Evolutionary conservation across 768 basidiomycete species (phyloP).

Genomic region (Lentinus tigrinus): DNA sequence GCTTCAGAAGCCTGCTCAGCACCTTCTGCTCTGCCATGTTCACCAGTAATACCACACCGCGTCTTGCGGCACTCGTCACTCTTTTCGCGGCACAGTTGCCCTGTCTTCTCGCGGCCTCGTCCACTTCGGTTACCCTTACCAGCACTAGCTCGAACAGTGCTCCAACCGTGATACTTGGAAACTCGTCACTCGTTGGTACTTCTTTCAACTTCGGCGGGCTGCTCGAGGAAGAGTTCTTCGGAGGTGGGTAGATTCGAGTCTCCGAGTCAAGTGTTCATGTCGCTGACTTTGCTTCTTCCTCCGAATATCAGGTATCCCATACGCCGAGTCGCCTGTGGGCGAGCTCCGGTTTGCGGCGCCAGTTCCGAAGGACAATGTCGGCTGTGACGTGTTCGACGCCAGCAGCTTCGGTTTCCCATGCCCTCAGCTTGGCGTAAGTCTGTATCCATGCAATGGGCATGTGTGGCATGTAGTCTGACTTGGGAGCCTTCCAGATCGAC

Average conservation of each 20-base stretch:
- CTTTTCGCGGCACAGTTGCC: too few species aligned
- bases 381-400: slow-evolving; percentile 12
- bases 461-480: slow-evolving; percentile 18
- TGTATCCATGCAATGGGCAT: neutral
- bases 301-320: slow-evolving; percentile 40
- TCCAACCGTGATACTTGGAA: too few species aligned
- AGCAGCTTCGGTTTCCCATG: slow-evolving; percentile 28
- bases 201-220: slow-evolving; percentile 7
- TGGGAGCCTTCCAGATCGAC: neutral
- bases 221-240: slow-evolving; percentile 28
- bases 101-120: too few species aligned
- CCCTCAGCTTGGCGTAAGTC: slow-evolving; percentile 28
- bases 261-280: too few species aligned
- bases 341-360: slow-evolving; percentile 29
- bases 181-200: slow-evolving; percentile 23
- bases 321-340: slow-evolving; percentile 33
- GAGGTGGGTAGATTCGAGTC: slow-evolving; percentile 18
- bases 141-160: too few species aligned
- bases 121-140: too few species aligned
- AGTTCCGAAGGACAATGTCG: slow-evolving; percentile 14
- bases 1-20: too few species aligned
- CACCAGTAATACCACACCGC: too few species aligned
- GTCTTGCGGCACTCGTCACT: too few species aligned
- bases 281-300: neutral
- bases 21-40: too few species aligned